Base-by-base conservation (phyloP, 2,329 filamentous ascomycete genomes). In the Parafenestella ontariensis region DNA sequence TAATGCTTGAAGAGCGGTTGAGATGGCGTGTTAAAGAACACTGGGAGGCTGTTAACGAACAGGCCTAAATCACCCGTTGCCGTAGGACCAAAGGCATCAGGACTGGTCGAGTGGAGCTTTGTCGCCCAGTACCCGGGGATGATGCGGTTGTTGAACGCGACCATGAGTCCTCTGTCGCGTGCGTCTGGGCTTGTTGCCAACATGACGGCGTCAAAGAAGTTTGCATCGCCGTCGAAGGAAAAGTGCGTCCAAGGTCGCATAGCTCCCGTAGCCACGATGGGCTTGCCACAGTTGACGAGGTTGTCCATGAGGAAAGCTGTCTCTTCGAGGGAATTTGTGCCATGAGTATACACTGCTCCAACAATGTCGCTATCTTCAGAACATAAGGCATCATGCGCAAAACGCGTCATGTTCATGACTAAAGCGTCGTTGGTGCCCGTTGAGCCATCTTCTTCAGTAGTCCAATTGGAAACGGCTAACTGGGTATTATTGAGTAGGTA, bases 381-480 rank as follows among this genome's bases (percentile, higher is more conserved):
- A 28, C 68, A 71, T 2, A 71, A 41, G 1, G 67, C 67, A 31
- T 69, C 63, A 33, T 68, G 49, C 1, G 60, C 61, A 39, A 71
- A 71, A 3, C 68, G 59, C 5, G 68, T 70, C 69, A 71, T 71
- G 52, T 71, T 69, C 68, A 70, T 71, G 24, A 68, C 69, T 1
- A 71, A 36, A 3, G 62, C 59, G 47, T 71, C 69, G 28, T 65
- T 67, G 3, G 66, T 70, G 9, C 68, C 69, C 0, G 68, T 70
- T 0, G 66, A 70, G 18, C 58, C 55, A 21, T 64, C 51, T 8
- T 31, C 42, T 28, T 58, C 29, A 0, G 58, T 56, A 0, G 64
- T 69, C 64, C 65, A 71, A 36, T 71, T 69, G 0, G 68, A 69
- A 3, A 71, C 63, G 5, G 68, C 68, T 1, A 71, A 63, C 39